These are phyloP conservation scores for Quambalaria eucalypti DNA, from an alignment of 1,284 basidiomycete species.

Conservation along the genomic window DNA sequence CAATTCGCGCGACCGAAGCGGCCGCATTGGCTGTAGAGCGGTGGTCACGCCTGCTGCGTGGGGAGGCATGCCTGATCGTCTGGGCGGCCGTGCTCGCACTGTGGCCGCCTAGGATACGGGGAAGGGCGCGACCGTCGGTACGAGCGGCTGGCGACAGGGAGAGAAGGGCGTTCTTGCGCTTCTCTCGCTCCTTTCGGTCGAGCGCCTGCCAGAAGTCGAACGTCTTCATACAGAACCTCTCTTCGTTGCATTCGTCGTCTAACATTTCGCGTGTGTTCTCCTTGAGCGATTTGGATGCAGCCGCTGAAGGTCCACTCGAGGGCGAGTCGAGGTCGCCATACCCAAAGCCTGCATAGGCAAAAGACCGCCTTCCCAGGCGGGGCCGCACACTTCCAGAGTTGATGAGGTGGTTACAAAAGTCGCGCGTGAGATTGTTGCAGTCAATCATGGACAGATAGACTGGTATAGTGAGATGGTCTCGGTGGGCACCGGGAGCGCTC, in stretches of 20 bases:
- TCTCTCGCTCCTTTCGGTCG: conserved; percentile 14
- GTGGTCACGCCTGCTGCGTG: no score
- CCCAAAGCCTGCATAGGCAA: conserved; percentile 12
- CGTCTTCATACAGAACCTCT: conserved; percentile 22
- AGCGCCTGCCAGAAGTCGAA: conserved; percentile 33
- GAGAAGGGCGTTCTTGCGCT: no score
- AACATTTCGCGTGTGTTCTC: background rate
- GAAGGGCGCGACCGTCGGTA: no score
- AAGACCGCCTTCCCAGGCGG: conserved; percentile 12
- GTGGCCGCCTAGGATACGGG: no score
- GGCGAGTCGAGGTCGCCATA: conserved; percentile 21
- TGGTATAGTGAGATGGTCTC: no score
- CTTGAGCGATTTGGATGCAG: background rate
- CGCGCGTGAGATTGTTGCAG: conserved; percentile 19
- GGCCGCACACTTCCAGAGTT: conserved; percentile 9
- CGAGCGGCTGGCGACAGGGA: no score
- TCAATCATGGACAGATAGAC: conserved; percentile 28
- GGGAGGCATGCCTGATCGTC: no score
- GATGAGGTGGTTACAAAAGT: background rate
- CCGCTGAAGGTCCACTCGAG: background rate
- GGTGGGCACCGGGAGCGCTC: background rate
- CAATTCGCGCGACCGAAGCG: no score
- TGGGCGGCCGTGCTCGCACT: no score
- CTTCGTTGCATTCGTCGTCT: conserved; percentile 25
- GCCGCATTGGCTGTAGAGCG: no score